Percentiles rank a stretch among this genome's conserved stretches.
These are phyloP conservation scores for Pichia pseudocactophila DNA, from an alignment of 805 yeast species.

Conservation along the genomic window DNA sequence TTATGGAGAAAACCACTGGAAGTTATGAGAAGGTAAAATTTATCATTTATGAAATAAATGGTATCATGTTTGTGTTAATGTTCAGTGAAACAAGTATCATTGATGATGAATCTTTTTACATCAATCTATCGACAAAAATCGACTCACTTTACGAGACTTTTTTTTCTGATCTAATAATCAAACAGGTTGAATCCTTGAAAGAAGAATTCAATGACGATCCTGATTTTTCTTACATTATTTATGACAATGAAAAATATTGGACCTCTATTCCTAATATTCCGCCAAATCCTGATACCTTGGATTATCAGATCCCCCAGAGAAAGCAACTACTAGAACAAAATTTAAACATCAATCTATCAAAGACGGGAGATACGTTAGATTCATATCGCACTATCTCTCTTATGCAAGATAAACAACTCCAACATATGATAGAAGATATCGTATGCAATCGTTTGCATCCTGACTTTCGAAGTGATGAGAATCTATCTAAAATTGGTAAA, in stretches of 20 bases:
- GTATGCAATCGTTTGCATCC: not conserved
- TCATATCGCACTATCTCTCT: not conserved
- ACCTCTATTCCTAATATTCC: conserved; percentile 25
- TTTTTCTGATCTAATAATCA: conserved; percentile 21
- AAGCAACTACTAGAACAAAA: conserved; percentile 1
- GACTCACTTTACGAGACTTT: conserved; percentile 17
- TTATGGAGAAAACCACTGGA: conserved; percentile 2
- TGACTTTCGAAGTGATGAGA: conserved; percentile 11
- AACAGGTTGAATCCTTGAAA: conserved; percentile 20
- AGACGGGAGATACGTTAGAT: not conserved
- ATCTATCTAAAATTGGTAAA: conserved; percentile 18
- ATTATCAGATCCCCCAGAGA: conserved; percentile 8
- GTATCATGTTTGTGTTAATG: conserved; percentile 21
- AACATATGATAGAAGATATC: not conserved
- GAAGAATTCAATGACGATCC: conserved; percentile 9
- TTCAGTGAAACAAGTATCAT: conserved; percentile 9
- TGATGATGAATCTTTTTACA: conserved; percentile 6
- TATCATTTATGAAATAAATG: conserved; percentile 25
- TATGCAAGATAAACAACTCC: conserved; percentile 7
- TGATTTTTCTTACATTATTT: conserved; percentile 19
- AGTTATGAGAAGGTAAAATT: conserved; percentile 10
- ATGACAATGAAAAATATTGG: conserved; percentile 17
- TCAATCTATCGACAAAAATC: conserved; percentile 13
- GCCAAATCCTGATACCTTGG: conserved; percentile 4
- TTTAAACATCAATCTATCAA: not conserved